These are phyloP conservation scores for Chalciporus sp. DNA, from an alignment of 1,284 basidiomycete genomes.

Conservation along the genomic window DNA sequence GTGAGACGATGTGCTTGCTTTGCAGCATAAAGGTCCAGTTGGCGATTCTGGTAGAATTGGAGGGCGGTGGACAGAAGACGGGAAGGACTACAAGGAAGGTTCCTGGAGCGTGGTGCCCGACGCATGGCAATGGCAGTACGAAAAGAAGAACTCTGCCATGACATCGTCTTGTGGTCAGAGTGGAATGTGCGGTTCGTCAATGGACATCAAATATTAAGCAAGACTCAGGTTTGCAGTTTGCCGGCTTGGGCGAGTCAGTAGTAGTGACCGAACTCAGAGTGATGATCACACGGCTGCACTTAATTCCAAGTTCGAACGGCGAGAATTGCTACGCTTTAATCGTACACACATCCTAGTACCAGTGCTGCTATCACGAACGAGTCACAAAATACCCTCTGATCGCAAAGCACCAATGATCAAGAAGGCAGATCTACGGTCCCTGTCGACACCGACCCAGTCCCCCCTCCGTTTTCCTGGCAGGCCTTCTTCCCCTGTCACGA, in stretches of 20 bases:
- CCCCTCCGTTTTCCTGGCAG: slow-evolving; percentile 47
- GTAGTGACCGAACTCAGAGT: too few species aligned
- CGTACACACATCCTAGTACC: not conserved
- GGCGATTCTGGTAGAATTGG: slow-evolving; percentile 86
- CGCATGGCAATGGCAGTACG: slow-evolving; percentile 2
- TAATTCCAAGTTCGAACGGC: too few species aligned
- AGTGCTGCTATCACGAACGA: too few species aligned
- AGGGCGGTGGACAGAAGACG: slow-evolving; percentile 49
- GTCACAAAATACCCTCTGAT: slow-evolving; percentile 67
- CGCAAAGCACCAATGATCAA: slow-evolving; percentile 72
- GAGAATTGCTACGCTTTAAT: too few species aligned
- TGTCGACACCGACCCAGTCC: slow-evolving; percentile 75
- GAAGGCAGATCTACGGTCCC: slow-evolving; percentile 75
- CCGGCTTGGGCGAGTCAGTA: not conserved
- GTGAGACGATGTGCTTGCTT: slow-evolving; percentile 76
- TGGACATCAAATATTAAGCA: not conserved
- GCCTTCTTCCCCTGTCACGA: slow-evolving; percentile 56
- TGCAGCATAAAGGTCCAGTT: slow-evolving; percentile 80
- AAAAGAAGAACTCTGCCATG: slow-evolving; percentile 19
- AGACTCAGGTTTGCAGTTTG: not conserved
- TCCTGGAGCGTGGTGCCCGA: not conserved
- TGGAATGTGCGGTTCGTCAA: not conserved
- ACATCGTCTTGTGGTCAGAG: slow-evolving; percentile 25
- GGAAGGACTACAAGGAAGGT: not conserved
- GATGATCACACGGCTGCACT: not conserved